These are phyloP conservation scores for Apiotrichum gracile DNA, from an alignment of 1,284 basidiomycete species.

Conservation along the genomic window DNA sequence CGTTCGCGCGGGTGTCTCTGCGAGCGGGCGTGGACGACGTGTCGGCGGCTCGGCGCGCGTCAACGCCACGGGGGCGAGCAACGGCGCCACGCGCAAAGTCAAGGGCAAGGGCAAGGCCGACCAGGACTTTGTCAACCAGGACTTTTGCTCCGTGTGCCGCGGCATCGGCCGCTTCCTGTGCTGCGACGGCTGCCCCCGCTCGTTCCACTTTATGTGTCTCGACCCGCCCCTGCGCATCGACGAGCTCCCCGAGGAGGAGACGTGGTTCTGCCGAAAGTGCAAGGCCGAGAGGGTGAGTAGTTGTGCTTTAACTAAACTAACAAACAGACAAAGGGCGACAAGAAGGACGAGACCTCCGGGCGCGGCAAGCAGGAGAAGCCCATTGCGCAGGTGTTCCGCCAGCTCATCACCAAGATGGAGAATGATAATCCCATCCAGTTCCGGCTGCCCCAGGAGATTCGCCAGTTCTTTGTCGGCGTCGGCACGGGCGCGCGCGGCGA, in stretches of 20 bases:
- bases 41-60: conserved; percentile 26
- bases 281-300: conserved; percentile 32
- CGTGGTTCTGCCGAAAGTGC: conserved; percentile 74
- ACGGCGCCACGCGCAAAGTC: conserved; percentile 5
- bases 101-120: conserved; percentile 32
- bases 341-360: background rate
- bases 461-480: conserved; percentile 75
- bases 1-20: conserved; percentile 35
- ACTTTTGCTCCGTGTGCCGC: conserved; percentile 87
- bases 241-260: conserved; percentile 76
- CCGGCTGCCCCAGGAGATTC: conserved; percentile 77
- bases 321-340: background rate
- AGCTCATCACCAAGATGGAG: conserved; percentile 31
- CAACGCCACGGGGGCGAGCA: conserved; percentile 1
- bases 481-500: conserved; percentile 64
- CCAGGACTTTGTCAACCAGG: conserved; percentile 60
- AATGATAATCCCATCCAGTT: conserved; percentile 59
- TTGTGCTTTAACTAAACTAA: background rate
- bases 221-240: conserved; percentile 86
- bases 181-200: conserved; percentile 93
- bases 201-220: conserved; percentile 94
- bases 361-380: conserved; percentile 22
- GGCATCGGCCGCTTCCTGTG: conserved; percentile 72
- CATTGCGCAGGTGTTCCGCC: conserved; percentile 30
- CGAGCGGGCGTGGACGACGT: conserved; percentile 36